Percentiles rank a stretch among this genome's conserved stretches.
phyloP scores from a whole-genome alignment of 2,329 filamentous ascomycete genomes.

The Aspergillus sp. region DNA sequence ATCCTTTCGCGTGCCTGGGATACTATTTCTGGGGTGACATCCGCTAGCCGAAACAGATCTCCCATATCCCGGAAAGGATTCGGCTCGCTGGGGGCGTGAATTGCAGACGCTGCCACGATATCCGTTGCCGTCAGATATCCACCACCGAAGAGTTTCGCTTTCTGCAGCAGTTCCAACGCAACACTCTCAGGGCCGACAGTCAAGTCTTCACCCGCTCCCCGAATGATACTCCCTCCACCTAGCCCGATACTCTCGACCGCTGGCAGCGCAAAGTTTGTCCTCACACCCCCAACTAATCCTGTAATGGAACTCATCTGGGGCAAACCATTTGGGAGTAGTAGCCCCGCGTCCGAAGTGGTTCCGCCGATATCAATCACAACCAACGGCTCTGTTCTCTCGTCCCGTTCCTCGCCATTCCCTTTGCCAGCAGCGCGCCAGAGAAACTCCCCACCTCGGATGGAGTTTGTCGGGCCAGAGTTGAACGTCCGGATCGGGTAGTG shows the following conservation, averaged over 20 bases:
- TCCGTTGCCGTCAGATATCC: conserved; percentile 61
- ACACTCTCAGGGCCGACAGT: conserved; percentile 64
- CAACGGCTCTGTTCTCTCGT: conserved; percentile 1
- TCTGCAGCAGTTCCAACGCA: conserved; percentile 55
- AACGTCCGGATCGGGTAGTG: conserved; percentile 53
- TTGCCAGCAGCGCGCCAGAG: conserved; percentile 4
- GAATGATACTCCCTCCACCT: conserved; percentile 9
- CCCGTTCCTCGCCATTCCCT: not conserved
- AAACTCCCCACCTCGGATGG: conserved; percentile 46
- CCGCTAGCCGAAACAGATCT: not conserved
- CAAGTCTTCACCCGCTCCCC: conserved; percentile 42
- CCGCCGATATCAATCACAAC: conserved; percentile 67
- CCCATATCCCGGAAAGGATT: conserved; percentile 6
- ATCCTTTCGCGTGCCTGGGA: not conserved
- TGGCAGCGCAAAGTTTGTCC: conserved; percentile 10
- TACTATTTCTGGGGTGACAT: not conserved
- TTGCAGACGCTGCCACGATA: conserved; percentile 39
- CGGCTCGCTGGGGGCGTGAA: not conserved
- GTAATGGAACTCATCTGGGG: conserved; percentile 39
- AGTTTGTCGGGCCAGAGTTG: conserved; percentile 54
- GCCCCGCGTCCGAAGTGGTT: conserved; percentile 64
- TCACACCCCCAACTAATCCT: conserved; percentile 7
- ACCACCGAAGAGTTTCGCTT: conserved; percentile 59
- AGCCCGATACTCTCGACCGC: conserved; percentile 11
- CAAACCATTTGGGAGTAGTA: conserved; percentile 62